Conservation (phyloP, 2,329 filamentous ascomycete genomes). For the Ophiostoma pallidulum region DNA sequence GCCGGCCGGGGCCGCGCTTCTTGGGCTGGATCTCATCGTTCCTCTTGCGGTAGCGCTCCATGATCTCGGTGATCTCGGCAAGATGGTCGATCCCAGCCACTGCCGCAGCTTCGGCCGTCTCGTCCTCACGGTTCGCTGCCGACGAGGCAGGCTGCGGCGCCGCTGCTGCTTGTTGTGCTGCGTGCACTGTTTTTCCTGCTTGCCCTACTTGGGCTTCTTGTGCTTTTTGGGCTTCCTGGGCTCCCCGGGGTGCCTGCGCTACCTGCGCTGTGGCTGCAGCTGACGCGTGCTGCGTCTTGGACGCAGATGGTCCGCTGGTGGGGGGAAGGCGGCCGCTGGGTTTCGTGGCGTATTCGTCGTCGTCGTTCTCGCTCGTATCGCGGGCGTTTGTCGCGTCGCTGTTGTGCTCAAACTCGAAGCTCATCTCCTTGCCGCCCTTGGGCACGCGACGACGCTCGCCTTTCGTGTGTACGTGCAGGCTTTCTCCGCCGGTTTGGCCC, state of each 20-base stretch:
- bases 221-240: neutral
- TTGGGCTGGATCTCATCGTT: constrained; percentile 36
- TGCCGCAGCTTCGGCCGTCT: neutral
- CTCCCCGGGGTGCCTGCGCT: neutral
- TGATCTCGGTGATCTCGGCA: constrained; percentile 5
- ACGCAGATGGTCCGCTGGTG: no score
- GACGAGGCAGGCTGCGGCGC: neutral
- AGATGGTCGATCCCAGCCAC: constrained; percentile 5
- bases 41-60: constrained; percentile 2
- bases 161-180: neutral
- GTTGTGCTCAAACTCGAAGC: constrained; percentile 60
- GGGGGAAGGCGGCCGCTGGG: no score
- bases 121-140: constrained; percentile 17
- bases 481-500: constrained; percentile 50
- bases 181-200: neutral
- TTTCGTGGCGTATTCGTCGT: no score
- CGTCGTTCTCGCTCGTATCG: constrained; percentile 44
- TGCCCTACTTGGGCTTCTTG: neutral
- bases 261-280: neutral
- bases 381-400: constrained; percentile 35
- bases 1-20: constrained; percentile 68
- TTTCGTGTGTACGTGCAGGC: no score
- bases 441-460: no score
- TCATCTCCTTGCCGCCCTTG: constrained; percentile 59
- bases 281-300: no score